Evolutionary conservation across 305 asterid genomes (phyloP).

Genomic region (Fraxinus angustifolia): DNA sequence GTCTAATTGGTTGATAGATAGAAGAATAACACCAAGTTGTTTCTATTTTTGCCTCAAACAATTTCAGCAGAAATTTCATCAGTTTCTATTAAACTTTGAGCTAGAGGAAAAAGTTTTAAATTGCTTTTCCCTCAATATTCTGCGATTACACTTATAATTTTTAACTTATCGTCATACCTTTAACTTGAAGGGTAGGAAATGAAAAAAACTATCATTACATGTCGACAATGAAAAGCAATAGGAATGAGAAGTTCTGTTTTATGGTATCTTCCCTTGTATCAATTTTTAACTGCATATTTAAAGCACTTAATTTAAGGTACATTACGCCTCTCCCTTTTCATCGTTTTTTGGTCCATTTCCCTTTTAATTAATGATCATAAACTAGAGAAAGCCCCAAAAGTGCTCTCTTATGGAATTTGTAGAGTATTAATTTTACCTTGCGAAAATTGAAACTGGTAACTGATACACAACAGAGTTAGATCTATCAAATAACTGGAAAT

Average conservation of each 20-base stretch:
- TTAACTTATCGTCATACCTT: background rate
- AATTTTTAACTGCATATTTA: background rate
- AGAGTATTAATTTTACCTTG: slow-evolving; percentile 12
- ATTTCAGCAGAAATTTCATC: background rate
- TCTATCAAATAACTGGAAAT: slow-evolving; percentile 1
- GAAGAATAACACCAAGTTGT: background rate
- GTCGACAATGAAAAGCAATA: background rate
- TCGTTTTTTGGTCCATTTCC: background rate
- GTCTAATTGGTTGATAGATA: background rate
- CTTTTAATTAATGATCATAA: background rate
- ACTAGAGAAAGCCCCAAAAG: slow-evolving; percentile 1
- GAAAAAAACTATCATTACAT: background rate
- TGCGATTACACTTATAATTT: background rate
- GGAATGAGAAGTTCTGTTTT: background rate
- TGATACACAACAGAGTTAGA: background rate
- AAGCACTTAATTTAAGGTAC: background rate
- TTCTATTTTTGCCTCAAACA: background rate
- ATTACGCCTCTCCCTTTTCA: background rate
- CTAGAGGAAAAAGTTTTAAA: background rate
- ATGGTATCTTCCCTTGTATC: background rate
- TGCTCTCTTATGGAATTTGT: background rate
- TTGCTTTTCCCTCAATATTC: background rate
- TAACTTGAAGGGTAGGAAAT: slow-evolving; percentile 9
- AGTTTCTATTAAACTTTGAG: background rate
- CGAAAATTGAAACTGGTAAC: slow-evolving; percentile 14